phyloP scores from a whole-genome alignment of 495 filamentous ascomycete species.

The Neurospora sp. region DNA sequence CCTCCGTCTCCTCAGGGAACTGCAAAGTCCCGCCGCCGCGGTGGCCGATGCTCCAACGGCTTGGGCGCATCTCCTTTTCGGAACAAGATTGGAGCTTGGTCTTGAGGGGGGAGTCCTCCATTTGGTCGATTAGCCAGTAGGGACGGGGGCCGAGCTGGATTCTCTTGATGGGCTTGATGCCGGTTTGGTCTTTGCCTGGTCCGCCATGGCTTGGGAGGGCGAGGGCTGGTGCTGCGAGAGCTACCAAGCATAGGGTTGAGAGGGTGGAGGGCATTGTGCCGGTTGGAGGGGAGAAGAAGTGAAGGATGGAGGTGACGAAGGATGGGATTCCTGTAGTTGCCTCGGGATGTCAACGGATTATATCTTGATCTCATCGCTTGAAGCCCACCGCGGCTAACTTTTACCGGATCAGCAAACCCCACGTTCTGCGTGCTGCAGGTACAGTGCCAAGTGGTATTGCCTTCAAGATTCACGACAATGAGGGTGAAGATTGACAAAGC shows the following conservation, averaged over 20 bases:
- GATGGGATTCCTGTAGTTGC: not conserved
- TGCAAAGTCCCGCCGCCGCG: conserved; percentile 48
- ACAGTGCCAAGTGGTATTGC: not conserved
- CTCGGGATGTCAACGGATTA: not conserved
- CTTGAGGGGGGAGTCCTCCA: conserved; percentile 49
- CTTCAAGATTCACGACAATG: not conserved
- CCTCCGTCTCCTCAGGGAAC: conserved; percentile 50
- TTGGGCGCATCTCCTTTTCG: conserved; percentile 28
- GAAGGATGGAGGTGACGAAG: not conserved
- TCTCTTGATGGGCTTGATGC: conserved; percentile 17
- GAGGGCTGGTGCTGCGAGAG: conserved; percentile 8
- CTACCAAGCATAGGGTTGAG: not conserved
- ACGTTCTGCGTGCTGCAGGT: not conserved
- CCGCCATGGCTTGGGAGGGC: conserved; percentile 9
- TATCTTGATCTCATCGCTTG: not conserved
- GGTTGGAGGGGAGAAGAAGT: not conserved
- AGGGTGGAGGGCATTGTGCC: not conserved
- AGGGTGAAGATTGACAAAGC: not conserved
- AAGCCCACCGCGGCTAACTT: not conserved
- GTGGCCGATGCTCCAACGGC: conserved; percentile 45
- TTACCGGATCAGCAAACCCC: not conserved
- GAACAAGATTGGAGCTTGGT: conserved; percentile 41
- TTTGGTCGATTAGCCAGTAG: conserved; percentile 48
- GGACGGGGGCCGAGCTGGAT: conserved; percentile 48
- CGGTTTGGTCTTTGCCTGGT: conserved; percentile 9